Evolutionary conservation across 768 basidiomycete species (phyloP), one percentile per base, ranked within the genome.

Genomic region (Serendipita vermifera): DNA sequence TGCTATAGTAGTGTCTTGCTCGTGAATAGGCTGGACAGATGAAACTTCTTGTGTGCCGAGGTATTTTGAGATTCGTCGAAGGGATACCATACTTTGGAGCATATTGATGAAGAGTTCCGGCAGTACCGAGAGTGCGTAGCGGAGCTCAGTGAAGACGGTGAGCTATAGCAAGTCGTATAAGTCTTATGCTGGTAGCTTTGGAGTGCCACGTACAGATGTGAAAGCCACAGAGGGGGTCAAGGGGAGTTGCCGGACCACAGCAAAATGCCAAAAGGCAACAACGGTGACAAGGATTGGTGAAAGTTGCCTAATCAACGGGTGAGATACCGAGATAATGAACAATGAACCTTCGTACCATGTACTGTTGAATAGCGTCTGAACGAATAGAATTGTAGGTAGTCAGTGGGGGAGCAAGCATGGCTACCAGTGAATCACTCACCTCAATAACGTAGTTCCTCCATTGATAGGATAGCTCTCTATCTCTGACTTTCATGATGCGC

Each of bases 91-190:
- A 55, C 81, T 79, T 71, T 96, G 91, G 5, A 94, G 73, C 71
- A 88, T 76, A 63, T 89, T 87, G 67, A 96, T 89, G 64, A 93
- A 82, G 0, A 88, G 90, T 67, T 93, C 90, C 0, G 92, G 92
- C 3, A 96, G 76, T 0, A 85, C 85, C 62, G 84, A 90, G 55
- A 94, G 75, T 3, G 85, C 87, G 61, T 83, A 93, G 64, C 85
- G 85, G 77, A 94, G 81, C 69, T 92, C 87, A 54, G 77, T 76
- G 69, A 94, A 93, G 17, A 94, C 89, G 80, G 64, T 56, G 46
- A 51, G 46, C 46, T 51, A 29, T 41, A 22, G 2, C n/a, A n/a
- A 51, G 46, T 26, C 29, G 26, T 13, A 40, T 24, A 35, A 55
- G 29, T 26, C 27, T 17, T 22, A 38, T 26, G 33, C 55, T 4